Evolutionary conservation across 768 basidiomycete species (phyloP).

Genomic region (Lactarius sanguifluus): DNA sequence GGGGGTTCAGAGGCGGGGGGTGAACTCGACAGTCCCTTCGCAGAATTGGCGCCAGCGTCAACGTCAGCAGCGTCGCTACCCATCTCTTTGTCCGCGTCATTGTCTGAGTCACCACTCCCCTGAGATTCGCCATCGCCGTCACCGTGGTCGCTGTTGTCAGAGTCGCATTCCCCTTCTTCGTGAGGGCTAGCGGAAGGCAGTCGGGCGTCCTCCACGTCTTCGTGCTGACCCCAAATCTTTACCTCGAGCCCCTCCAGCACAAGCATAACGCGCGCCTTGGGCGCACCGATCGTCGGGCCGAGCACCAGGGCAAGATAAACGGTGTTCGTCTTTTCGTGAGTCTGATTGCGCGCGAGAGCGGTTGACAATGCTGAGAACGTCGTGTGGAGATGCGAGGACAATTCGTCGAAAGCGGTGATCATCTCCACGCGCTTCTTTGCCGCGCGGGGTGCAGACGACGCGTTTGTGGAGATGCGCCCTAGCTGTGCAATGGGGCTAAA

Average conservation of each 20-base stretch:
- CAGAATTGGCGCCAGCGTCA: constrained; percentile 9
- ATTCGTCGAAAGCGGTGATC: constrained; percentile 63
- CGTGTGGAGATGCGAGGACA: constrained; percentile 70
- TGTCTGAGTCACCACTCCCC: constrained; percentile 23
- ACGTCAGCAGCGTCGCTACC: constrained; percentile 17
- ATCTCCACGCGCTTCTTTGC: constrained; percentile 62
- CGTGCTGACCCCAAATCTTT: constrained; percentile 36
- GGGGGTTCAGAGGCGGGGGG: constrained; percentile 32
- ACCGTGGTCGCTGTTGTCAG: constrained; percentile 22
- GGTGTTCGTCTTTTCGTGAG: constrained; percentile 30
- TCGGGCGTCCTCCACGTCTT: constrained; percentile 10
- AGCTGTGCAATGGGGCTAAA: constrained; percentile 67
- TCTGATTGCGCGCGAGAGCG: constrained; percentile 48
- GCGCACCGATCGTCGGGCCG: constrained; percentile 61
- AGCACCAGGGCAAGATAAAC: constrained; percentile 63
- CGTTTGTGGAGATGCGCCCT: constrained; percentile 47
- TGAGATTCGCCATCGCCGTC: constrained; percentile 13
- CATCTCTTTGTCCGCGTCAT: constrained; percentile 23
- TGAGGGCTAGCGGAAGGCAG: constrained; percentile 5
- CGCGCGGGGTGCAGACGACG: constrained; percentile 50
- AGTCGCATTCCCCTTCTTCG: constrained; percentile 23
- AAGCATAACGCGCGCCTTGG: constrained; percentile 60
- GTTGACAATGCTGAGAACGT: constrained; percentile 74
- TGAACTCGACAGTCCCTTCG: constrained; percentile 13
- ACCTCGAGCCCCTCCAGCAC: constrained; percentile 64